Evolutionary conservation across 1,139 yeast genomes (phyloP).

Genomic region (Pichia terricola): DNA sequence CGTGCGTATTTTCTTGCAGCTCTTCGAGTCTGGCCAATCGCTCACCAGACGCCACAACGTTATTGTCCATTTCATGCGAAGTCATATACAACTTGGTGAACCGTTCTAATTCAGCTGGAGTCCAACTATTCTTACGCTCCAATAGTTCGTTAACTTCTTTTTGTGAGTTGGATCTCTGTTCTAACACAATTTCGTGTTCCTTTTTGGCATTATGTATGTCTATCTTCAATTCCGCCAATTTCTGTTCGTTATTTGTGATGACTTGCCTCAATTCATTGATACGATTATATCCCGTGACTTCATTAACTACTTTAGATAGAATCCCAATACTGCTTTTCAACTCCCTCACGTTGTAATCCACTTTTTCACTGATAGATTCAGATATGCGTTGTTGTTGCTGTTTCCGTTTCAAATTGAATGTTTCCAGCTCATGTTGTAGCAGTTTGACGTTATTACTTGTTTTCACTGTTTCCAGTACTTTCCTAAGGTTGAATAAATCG

Average conservation of each 20-base stretch:
- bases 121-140: slow-evolving; percentile 81
- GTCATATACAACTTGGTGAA: slow-evolving; percentile 74
- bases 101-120: slow-evolving; percentile 63
- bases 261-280: slow-evolving; percentile 62
- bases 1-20: slow-evolving; percentile 60
- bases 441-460: slow-evolving; percentile 24
- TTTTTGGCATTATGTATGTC: slow-evolving; percentile 42
- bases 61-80: slow-evolving; percentile 67
- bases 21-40: slow-evolving; percentile 49
- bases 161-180: slow-evolving; percentile 62
- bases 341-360: slow-evolving; percentile 50
- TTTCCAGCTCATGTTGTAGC: slow-evolving; percentile 21
- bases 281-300: slow-evolving; percentile 83
- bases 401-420: slow-evolving; percentile 18
- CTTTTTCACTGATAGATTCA: slow-evolving; percentile 46
- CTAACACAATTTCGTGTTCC: slow-evolving; percentile 54
- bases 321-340: slow-evolving; percentile 57
- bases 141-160: slow-evolving; percentile 79
- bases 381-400: slow-evolving; percentile 39
- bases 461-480: slow-evolving; percentile 19
- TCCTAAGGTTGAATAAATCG: slow-evolving; percentile 12
- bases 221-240: slow-evolving; percentile 38
- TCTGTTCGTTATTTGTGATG: slow-evolving; percentile 36
- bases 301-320: slow-evolving; percentile 72
- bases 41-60: slow-evolving; percentile 45